These are phyloP conservation scores for Toxicodendron radicans DNA, from an alignment of 345 rosid species.

Conservation along the genomic window DNA sequence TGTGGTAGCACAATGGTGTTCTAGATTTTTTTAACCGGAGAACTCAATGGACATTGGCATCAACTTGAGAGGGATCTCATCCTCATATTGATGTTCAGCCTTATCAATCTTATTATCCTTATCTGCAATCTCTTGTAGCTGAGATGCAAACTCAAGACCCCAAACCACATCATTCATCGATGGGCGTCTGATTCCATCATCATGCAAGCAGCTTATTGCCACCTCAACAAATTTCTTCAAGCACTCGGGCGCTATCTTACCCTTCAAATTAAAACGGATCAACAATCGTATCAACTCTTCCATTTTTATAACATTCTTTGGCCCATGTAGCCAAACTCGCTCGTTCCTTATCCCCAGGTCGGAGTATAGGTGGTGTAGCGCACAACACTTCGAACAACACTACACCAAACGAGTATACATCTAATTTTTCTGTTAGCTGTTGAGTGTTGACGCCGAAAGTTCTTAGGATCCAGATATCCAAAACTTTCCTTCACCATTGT, in stretches of 20 bases:
- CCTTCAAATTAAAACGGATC: slow-evolving; percentile 38
- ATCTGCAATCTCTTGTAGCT: slow-evolving; percentile 23
- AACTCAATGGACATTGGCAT: too few species aligned
- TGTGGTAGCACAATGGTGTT: too few species aligned
- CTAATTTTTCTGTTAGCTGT: slow-evolving; percentile 56
- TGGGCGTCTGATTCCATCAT: slow-evolving; percentile 34
- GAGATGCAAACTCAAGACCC: slow-evolving; percentile 37
- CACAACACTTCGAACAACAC: slow-evolving; percentile 56
- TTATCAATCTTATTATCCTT: background rate
- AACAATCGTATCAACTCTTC: slow-evolving; percentile 36
- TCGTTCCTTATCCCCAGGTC: slow-evolving; percentile 26
- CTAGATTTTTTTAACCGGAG: too few species aligned
- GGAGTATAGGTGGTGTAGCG: slow-evolving; percentile 40
- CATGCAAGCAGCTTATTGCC: slow-evolving; percentile 39
- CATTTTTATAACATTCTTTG: slow-evolving; percentile 26
- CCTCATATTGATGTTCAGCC: too few species aligned
- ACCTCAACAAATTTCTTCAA: slow-evolving; percentile 45
- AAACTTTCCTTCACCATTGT: slow-evolving; percentile 53
- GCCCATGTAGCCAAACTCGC: slow-evolving; percentile 43
- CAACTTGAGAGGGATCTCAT: too few species aligned
- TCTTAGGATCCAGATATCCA: slow-evolving; percentile 65
- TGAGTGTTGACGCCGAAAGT: slow-evolving; percentile 49
- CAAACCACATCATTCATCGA: slow-evolving; percentile 44
- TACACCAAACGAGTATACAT: slow-evolving; percentile 68
- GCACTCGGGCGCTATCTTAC: slow-evolving; percentile 28